Conservation (phyloP, 1,284 basidiomycete genomes). For the Peniophora sp. region DNA sequence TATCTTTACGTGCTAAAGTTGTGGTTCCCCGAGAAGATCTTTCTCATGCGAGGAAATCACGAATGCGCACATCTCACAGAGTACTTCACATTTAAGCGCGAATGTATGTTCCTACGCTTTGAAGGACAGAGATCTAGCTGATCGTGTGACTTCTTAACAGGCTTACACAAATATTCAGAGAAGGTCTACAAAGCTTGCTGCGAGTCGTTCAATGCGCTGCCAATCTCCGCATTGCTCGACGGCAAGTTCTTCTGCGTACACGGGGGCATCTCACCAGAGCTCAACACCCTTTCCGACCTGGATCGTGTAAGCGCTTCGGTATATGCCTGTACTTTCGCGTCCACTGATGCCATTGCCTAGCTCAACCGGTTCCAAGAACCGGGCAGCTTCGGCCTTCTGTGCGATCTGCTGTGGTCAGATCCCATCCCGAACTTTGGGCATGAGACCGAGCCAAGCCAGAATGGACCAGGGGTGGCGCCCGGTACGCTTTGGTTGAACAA, state of each 20-base stretch:
- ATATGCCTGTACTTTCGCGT: constrained; percentile 2
- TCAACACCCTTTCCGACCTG: constrained; percentile 80
- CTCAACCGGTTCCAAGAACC: constrained; percentile 94
- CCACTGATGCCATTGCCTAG: constrained; percentile 24
- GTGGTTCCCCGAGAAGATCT: constrained; percentile 86
- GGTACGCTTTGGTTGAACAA: constrained; percentile 78
- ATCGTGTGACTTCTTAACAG: constrained; percentile 27
- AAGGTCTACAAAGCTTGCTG: constrained; percentile 87
- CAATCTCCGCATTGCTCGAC: constrained; percentile 91
- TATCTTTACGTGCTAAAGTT: constrained; percentile 93
- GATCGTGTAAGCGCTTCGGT: constrained; percentile 42
- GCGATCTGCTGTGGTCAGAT: constrained; percentile 91
- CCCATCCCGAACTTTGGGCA: constrained; percentile 59
- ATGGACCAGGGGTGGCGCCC: constrained; percentile 26
- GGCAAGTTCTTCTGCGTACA: constrained; percentile 97
- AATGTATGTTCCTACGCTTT: constrained; percentile 46
- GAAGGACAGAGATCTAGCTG: not conserved
- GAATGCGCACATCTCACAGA: constrained; percentile 96
- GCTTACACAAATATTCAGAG: constrained; percentile 89
- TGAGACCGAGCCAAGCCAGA: constrained; percentile 30
- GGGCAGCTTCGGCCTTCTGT: constrained; percentile 86
- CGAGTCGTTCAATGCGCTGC: constrained; percentile 87
- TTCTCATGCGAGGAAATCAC: constrained; percentile 93
- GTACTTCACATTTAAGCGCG: constrained; percentile 96
- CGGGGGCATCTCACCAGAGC: constrained; percentile 89